Evolutionary conservation across 495 filamentous ascomycete species (phyloP).

Genomic region (Aspergillus heteromorphus): DNA sequence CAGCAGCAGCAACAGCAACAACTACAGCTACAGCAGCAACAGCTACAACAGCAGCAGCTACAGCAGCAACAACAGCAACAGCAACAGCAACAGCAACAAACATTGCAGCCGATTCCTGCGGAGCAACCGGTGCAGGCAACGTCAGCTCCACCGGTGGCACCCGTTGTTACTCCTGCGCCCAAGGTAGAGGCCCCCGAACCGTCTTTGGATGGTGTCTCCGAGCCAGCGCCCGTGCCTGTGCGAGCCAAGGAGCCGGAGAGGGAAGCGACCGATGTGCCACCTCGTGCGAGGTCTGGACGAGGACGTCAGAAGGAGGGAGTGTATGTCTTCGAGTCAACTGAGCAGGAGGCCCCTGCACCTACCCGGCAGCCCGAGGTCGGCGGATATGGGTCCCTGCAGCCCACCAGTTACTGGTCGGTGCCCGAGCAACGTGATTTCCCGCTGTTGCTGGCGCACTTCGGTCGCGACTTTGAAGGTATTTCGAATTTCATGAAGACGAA

Average conservation of each 20-base stretch:
- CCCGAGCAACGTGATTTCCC: constrained; percentile 83
- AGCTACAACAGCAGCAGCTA: constrained; percentile 14
- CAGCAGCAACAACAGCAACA: constrained; percentile 16
- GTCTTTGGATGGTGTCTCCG: constrained; percentile 24
- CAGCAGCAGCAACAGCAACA: constrained; percentile 22
- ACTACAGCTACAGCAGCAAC: constrained; percentile 17
- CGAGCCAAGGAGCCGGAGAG: constrained; percentile 24
- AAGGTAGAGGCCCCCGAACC: constrained; percentile 31
- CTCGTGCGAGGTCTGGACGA: constrained; percentile 29
- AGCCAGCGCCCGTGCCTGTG: constrained; percentile 9
- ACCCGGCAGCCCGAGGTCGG: constrained; percentile 25
- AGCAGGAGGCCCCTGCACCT: constrained; percentile 25
- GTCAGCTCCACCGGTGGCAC: constrained; percentile 18
- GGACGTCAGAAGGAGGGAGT: constrained; percentile 35
- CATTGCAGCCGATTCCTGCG: constrained; percentile 9
- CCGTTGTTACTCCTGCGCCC: constrained; percentile 18
- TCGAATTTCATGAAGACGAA: constrained; percentile 85
- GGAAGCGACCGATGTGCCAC: constrained; percentile 16
- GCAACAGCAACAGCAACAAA: constrained; percentile 15
- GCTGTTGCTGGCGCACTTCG: constrained; percentile 70
- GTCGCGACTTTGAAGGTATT: constrained; percentile 82
- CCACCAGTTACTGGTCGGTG: constrained; percentile 97
- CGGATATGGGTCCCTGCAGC: constrained; percentile 48
- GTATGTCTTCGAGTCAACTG: constrained; percentile 39
- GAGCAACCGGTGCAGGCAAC: background rate